phyloP scores from a whole-genome alignment of 2,329 filamentous ascomycete species.

The Phialophora verrucosa region DNA sequence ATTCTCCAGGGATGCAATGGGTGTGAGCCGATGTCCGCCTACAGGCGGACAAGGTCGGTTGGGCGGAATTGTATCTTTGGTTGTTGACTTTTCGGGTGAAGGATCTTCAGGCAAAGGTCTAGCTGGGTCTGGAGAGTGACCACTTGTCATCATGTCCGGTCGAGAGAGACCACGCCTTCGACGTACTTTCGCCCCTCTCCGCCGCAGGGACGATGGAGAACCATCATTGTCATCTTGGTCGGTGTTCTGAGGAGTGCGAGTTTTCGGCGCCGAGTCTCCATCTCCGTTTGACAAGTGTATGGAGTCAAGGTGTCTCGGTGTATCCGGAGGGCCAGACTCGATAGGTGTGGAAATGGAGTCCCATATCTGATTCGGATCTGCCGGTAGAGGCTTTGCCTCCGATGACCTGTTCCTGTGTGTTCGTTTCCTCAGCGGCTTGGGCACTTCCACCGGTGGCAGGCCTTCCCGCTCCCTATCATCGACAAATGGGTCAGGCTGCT shows the following conservation, averaged over 20 bases:
- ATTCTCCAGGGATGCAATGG: conserved; percentile 64
- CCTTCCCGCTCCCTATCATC: conserved; percentile 44
- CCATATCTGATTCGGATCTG: conserved; percentile 41
- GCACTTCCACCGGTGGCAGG: conserved; percentile 46
- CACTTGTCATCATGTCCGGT: conserved; percentile 19
- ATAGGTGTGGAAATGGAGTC: conserved; percentile 34
- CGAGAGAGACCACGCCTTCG: conserved; percentile 21
- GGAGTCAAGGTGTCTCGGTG: not conserved
- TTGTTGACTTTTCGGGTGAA: not conserved
- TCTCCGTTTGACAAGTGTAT: conserved; percentile 22
- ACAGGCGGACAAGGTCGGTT: conserved; percentile 58
- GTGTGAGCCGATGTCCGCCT: conserved; percentile 61
- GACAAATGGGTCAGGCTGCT: conserved; percentile 61
- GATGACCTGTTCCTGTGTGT: conserved; percentile 43
- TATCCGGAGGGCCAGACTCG: conserved; percentile 20
- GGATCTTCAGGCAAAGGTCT: not conserved
- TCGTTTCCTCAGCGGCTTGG: conserved; percentile 51
- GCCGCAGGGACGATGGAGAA: conserved; percentile 40
- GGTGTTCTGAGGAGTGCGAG: conserved; percentile 15
- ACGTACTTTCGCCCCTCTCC: conserved; percentile 38
- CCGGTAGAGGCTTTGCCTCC: conserved; percentile 34
- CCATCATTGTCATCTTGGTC: conserved; percentile 29
- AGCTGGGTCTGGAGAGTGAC: not conserved
- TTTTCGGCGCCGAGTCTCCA: conserved; percentile 16
- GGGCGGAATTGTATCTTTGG: conserved; percentile 21